Conservation (phyloP, 257 asterid genomes). For the Solanum infundibuliforme region DNA sequence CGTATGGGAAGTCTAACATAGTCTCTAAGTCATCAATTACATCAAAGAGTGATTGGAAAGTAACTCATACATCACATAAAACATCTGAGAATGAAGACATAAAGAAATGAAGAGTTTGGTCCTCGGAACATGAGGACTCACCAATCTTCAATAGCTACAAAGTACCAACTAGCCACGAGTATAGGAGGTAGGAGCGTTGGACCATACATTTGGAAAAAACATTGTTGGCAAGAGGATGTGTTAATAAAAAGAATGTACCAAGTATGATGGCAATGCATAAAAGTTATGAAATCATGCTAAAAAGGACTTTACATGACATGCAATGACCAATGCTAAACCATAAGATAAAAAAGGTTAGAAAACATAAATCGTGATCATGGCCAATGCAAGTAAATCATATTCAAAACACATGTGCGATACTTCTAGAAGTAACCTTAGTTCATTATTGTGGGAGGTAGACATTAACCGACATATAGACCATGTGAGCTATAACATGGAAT, state of each 20-base stretch:
- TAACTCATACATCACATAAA: not conserved
- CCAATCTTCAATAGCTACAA: not conserved
- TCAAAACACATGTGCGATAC: not conserved
- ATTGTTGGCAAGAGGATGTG: not conserved
- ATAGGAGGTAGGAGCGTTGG: not conserved
- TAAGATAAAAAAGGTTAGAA: not conserved
- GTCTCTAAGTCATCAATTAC: not conserved
- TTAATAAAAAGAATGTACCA: not conserved
- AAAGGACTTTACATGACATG: not conserved
- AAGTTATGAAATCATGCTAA: not conserved
- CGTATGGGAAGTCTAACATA: too few species aligned
- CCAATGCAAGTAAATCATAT: not conserved
- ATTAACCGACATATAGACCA: not conserved
- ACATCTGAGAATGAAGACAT: not conserved
- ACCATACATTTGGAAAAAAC: not conserved
- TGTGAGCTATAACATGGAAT: not conserved
- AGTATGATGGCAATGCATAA: not conserved
- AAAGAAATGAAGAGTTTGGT: not conserved
- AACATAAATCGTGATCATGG: not conserved
- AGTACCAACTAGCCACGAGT: not conserved
- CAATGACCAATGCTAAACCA: not conserved
- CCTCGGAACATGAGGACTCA: not conserved
- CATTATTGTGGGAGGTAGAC: not conserved
- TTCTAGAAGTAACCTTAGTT: not conserved
- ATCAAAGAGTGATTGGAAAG: not conserved